A percentile compares a stretch with the other conserved stretches of the same genome.
Evolutionary conservation across 345 rosid species (phyloP).

Genomic region (Garcia nutans): DNA sequence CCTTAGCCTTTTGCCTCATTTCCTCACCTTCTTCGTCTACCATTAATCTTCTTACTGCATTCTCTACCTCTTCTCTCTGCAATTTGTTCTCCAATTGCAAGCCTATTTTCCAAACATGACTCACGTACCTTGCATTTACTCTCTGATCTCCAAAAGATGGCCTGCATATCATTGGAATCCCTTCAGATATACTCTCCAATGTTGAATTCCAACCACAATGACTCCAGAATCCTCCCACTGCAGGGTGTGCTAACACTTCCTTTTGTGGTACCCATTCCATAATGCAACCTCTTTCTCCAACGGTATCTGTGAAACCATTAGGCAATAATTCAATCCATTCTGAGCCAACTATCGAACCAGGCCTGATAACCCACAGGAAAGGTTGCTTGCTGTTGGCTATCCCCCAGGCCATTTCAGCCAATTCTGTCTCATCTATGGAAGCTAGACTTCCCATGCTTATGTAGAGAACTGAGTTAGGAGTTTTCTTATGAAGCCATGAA

Average conservation of each 20-base stretch:
- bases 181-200: conserved; percentile 26
- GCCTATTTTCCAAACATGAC: too few species aligned
- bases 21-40: too few species aligned
- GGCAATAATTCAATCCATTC: conserved; percentile 12
- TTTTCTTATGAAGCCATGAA: conserved; percentile 32
- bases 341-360: conserved; percentile 5
- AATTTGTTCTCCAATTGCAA: too few species aligned
- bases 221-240: conserved; percentile 36
- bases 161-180: conserved; percentile 27
- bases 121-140: too few species aligned
- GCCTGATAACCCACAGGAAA: conserved; percentile 37
- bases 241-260: conserved; percentile 28
- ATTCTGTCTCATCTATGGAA: conserved; percentile 22
- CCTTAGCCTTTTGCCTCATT: too few species aligned
- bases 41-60: too few species aligned
- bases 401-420: conserved; percentile 30
- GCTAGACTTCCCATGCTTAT: conserved; percentile 35
- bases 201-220: conserved; percentile 39
- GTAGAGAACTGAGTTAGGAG: conserved; percentile 22
- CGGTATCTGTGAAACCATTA: conserved; percentile 8
- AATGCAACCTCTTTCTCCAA: conserved; percentile 28
- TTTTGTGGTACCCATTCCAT: conserved; percentile 38
- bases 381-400: conserved; percentile 29
- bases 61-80: too few species aligned
- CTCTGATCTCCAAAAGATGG: conserved; percentile 5